Evolutionary conservation across 345 rosid genomes (phyloP), one percentile per base, ranked within the genome.

Genomic region (Ceriops zippeliana): DNA sequence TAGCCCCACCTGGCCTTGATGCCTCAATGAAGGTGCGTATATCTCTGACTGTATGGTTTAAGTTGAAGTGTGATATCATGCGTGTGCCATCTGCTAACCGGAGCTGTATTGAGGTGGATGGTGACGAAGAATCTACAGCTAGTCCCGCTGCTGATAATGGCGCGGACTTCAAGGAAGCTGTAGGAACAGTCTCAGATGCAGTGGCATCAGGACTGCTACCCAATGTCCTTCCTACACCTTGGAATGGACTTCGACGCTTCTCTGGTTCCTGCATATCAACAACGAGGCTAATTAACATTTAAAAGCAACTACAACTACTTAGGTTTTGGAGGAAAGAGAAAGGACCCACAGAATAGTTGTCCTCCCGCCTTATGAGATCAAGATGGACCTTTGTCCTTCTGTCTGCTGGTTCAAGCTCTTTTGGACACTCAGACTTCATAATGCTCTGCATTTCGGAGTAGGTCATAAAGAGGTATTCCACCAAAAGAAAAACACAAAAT

Each of bases 51-150:
- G 93, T 87, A 73, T 95, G 96, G 83, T 82, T 82, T 53, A 78
- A 75, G 83, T 87, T 89, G 90, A 89, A 89, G 63, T 81, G 90
- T 9, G 90, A 77, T 16, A 89, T 83, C 90, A 89, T 77, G 64
- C 96, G 87, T 0, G 96, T 87, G 15, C 91, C 96, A 74, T 95
- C 98, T 1, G 93, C 90, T 72, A 95, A 80, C 79, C 99, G 85
- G 42, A 95, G 87, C 77, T 91, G 98, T 62, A 95, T 79, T 16
- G 96, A 91, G 5, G 96, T 89, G 27, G 85, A 68, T 0, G 90
- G 96, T 53, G 66, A 69, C 20, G 87, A 80, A 53, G 81, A 74
- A 61, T 93, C 97, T 70, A 88, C 84, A 49, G 84, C 76, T 31
- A 89, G 78, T 47, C 90, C 96, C 61, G 61, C 59, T 30, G 88